Evolutionary conservation across 1,284 basidiomycete species (phyloP).

Genomic region (Pascua sp.): DNA sequence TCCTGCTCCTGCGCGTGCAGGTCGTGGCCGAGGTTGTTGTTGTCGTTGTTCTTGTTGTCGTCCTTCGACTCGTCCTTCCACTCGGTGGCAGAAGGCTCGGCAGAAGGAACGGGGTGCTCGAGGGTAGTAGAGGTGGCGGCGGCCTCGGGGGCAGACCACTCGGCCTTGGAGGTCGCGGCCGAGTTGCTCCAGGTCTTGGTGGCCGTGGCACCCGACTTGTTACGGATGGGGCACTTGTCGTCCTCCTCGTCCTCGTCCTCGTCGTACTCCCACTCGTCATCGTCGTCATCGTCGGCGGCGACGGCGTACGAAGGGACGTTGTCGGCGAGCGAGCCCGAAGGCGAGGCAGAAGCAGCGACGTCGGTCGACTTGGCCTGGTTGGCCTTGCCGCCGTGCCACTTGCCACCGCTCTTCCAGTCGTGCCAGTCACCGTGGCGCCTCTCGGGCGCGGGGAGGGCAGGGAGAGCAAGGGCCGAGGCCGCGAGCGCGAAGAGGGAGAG

Average conservation of each 20-base stretch:
- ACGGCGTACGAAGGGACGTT: not conserved
- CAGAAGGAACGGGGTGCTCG: not conserved
- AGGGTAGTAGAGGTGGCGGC: not conserved
- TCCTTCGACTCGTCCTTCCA: not conserved
- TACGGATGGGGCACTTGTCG: not conserved
- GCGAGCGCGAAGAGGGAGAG: no score
- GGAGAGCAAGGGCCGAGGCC: no score
- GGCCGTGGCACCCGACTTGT: not conserved
- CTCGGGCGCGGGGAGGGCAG: no score
- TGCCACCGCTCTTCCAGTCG: no score
- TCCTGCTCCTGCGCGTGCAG: not conserved
- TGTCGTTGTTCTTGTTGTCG: not conserved
- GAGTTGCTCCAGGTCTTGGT: not conserved
- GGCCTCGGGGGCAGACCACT: not conserved
- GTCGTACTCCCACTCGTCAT: not conserved
- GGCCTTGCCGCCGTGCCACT: no score
- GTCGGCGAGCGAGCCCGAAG: not conserved
- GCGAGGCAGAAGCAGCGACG: no score
- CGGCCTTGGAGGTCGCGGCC: not conserved
- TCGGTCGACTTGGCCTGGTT: no score
- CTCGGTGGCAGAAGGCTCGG: not conserved
- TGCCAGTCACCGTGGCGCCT: no score
- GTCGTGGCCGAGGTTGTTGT: not conserved
- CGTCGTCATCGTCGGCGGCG: constrained; percentile 1
- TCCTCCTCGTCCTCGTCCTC: constrained; percentile 1